These are phyloP conservation scores for Monascus ruber DNA, from an alignment of 2,329 filamentous ascomycete genomes.

Conservation along the genomic window DNA sequence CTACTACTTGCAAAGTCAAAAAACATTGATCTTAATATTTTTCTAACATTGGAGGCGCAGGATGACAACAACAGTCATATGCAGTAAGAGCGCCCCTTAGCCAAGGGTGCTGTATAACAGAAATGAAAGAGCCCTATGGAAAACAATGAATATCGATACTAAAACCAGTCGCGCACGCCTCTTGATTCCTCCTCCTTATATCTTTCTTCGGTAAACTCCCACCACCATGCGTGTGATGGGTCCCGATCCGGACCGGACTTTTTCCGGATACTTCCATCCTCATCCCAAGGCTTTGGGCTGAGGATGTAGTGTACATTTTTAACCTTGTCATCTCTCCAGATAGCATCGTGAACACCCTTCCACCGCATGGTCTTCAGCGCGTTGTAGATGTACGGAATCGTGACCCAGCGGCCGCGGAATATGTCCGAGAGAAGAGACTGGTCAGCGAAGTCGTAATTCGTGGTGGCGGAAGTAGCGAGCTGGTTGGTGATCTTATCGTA, in stretches of 20 bases:
- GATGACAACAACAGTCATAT: too few relatives aligned
- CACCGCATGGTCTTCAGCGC: conserved; percentile 49
- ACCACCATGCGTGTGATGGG: conserved; percentile 48
- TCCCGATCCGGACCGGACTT: conserved; percentile 25
- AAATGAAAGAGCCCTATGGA: neutral
- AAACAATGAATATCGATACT: neutral
- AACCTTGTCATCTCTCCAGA: conserved; percentile 49
- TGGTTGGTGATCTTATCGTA: conserved; percentile 42
- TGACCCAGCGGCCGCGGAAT: conserved; percentile 47
- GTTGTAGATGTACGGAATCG: conserved; percentile 50
- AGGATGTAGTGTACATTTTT: conserved; percentile 55
- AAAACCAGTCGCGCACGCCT: conserved; percentile 1
- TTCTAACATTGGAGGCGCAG: too few relatives aligned
- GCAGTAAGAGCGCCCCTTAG: neutral
- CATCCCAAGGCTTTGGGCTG: conserved; percentile 53
- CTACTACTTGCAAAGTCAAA: neutral
- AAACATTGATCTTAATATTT: neutral
- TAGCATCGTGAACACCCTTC: conserved; percentile 45
- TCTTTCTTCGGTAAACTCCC: conserved; percentile 40
- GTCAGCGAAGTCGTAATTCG: conserved; percentile 48
- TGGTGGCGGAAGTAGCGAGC: conserved; percentile 34
- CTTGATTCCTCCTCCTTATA: conserved; percentile 33
- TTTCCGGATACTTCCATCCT: conserved; percentile 16
- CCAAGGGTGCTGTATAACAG: neutral
- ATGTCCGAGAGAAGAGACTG: conserved; percentile 48